Conservation (phyloP, 441 rosid species). For the Aleurites moluccanus region DNA sequence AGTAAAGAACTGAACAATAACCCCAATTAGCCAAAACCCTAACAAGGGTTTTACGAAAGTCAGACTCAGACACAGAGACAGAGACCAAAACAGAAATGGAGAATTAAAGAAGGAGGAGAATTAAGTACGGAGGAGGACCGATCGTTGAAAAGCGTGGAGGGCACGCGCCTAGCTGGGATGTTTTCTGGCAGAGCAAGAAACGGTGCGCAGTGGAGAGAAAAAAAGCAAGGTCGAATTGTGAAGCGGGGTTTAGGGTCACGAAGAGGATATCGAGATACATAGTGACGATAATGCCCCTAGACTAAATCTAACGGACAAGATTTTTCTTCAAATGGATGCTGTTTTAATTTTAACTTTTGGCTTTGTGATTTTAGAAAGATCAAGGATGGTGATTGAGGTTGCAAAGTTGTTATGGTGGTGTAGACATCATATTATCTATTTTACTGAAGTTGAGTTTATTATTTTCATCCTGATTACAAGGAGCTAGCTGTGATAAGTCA, state of each 20-base stretch:
- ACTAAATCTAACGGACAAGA: background rate
- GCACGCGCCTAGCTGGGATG: conserved; percentile 28
- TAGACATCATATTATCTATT: background rate
- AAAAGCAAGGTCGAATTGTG: background rate
- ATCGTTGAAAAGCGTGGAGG: conserved; percentile 25
- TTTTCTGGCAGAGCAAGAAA: conserved; percentile 16
- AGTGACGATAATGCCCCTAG: conserved; percentile 22
- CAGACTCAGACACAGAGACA: background rate
- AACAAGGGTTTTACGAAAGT: conserved; percentile 36
- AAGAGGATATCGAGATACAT: background rate
- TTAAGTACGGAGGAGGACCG: background rate
- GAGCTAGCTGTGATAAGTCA: too few relatives aligned
- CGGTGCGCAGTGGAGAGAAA: background rate
- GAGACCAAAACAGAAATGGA: background rate
- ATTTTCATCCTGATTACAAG: too few relatives aligned
- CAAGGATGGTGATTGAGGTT: background rate
- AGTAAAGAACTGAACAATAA: background rate
- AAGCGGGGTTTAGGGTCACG: conserved; percentile 7
- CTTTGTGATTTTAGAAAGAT: background rate
- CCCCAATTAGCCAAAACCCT: conserved; percentile 40
- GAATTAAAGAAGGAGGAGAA: background rate
- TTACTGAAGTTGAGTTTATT: too few relatives aligned
- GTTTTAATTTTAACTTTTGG: background rate
- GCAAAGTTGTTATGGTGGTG: background rate
- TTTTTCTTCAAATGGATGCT: background rate